Percentiles rank a stretch among this genome's conserved stretches.
phyloP scores from a whole-genome alignment of 2,329 filamentous ascomycete species.

The Paraconiothyrium brasiliense region DNA sequence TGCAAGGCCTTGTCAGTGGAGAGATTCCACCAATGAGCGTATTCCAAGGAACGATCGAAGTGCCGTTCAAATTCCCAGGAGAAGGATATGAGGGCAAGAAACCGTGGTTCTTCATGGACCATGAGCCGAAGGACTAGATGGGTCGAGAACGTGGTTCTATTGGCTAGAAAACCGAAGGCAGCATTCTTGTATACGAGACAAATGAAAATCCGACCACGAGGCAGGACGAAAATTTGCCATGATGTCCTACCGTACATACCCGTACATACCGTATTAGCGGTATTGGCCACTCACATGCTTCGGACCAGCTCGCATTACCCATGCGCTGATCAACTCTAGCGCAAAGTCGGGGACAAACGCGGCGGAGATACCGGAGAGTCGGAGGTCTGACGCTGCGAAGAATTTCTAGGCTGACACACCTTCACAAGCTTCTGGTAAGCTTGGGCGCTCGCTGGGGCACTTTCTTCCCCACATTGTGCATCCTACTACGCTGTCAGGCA shows the following conservation, averaged over 20 bases:
- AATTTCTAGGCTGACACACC: slow-evolving; percentile 11
- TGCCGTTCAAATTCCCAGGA: slow-evolving; percentile 72
- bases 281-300: not conserved
- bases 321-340: slow-evolving; percentile 8
- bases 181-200: not conserved
- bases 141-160: too few relatives aligned
- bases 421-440: not conserved
- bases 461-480: slow-evolving; percentile 6
- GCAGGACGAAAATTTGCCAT: not conserved
- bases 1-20: slow-evolving; percentile 22
- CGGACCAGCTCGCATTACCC: not conserved
- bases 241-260: not conserved
- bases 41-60: slow-evolving; percentile 66
- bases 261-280: slow-evolving; percentile 12
- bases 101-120: slow-evolving; percentile 56
- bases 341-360: slow-evolving; percentile 20
- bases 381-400: not conserved
- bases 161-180: too few relatives aligned
- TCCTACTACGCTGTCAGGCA: not conserved
- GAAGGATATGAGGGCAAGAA: slow-evolving; percentile 56
- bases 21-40: slow-evolving; percentile 52
- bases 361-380: slow-evolving; percentile 17
- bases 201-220: too few relatives aligned
- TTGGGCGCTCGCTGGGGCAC: slow-evolving; percentile 4
- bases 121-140: not conserved